Conservation (phyloP, 352 stramenopile species). For the Phytophthora ohioensis region DNA sequence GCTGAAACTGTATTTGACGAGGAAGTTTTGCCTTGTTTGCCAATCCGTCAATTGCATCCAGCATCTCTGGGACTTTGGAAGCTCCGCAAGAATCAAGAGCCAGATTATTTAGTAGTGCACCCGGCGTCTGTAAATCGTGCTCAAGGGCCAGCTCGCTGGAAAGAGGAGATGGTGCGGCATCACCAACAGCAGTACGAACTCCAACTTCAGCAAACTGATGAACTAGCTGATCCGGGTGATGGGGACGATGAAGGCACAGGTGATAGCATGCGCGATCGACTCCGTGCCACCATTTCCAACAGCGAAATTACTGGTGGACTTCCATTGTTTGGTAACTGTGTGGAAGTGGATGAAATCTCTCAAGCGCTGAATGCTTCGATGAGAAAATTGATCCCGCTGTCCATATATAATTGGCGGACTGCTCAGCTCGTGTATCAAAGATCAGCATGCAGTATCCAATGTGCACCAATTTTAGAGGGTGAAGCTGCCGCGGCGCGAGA, state of each 20-base stretch:
- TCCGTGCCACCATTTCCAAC: constrained; percentile 32
- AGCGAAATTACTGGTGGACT: constrained; percentile 35
- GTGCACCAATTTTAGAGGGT: constrained; percentile 55
- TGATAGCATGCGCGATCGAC: constrained; percentile 15
- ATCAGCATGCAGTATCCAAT: constrained; percentile 60
- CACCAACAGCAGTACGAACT: constrained; percentile 40
- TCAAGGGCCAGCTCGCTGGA: constrained; percentile 43
- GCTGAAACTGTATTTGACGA: constrained; percentile 37
- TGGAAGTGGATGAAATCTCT: constrained; percentile 87
- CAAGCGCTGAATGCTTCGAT: constrained; percentile 58
- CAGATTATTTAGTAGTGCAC: constrained; percentile 50
- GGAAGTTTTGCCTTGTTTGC: constrained; percentile 49
- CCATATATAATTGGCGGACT: constrained; percentile 76
- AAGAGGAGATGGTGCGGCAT: constrained; percentile 50
- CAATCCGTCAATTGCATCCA: constrained; percentile 55
- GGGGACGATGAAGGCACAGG: constrained; percentile 37
- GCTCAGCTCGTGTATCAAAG: constrained; percentile 70
- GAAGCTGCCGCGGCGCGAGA: constrained; percentile 50
- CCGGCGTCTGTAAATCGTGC: constrained; percentile 52
- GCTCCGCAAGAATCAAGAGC: constrained; percentile 59
- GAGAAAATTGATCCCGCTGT: constrained; percentile 63
- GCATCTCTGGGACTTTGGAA: constrained; percentile 74
- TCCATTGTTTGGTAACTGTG: constrained; percentile 54
- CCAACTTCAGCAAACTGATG: constrained; percentile 38
- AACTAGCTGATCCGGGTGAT: constrained; percentile 32